Conservation (phyloP, 805 yeast genomes). For the Teunomyces pallodes region DNA sequence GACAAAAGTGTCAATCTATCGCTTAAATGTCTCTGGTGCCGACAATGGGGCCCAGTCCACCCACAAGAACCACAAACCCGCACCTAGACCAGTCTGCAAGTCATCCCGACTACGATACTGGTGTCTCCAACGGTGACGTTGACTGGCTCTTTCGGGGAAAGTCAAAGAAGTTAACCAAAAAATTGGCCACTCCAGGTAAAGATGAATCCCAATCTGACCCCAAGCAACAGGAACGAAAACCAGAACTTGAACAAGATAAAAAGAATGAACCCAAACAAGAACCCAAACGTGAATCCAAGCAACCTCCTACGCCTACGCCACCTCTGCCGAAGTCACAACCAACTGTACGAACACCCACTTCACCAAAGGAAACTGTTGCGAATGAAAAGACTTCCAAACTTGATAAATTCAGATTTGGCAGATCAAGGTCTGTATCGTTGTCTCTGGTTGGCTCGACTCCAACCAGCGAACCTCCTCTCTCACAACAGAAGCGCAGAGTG, state of each 20-base stretch:
- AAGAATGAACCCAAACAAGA: background rate
- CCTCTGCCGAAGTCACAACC: background rate
- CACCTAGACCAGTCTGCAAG: background rate
- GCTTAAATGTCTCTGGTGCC: background rate
- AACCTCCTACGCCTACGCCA: background rate
- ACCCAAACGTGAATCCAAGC: background rate
- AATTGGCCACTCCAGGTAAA: slow-evolving; percentile 19
- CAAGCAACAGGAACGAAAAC: background rate
- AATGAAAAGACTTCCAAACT: slow-evolving; percentile 14
- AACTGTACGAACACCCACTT: too few relatives aligned
- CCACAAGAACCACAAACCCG: background rate
- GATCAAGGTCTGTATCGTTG: slow-evolving; percentile 26
- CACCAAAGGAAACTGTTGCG: background rate
- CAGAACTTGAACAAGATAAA: background rate
- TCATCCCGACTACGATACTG: slow-evolving; percentile 30
- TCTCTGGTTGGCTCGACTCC: slow-evolving; percentile 8
- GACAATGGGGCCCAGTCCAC: background rate
- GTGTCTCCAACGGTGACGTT: slow-evolving; percentile 72
- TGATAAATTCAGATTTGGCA: slow-evolving; percentile 24
- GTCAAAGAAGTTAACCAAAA: slow-evolving; percentile 53
- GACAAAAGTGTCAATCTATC: background rate
- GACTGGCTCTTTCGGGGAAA: slow-evolving; percentile 87
- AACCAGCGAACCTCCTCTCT: background rate
- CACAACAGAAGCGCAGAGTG: slow-evolving; percentile 10
- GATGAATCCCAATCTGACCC: slow-evolving; percentile 2